Conservation (phyloP, 306 rosid species). For the Inga oerstediana region DNA sequence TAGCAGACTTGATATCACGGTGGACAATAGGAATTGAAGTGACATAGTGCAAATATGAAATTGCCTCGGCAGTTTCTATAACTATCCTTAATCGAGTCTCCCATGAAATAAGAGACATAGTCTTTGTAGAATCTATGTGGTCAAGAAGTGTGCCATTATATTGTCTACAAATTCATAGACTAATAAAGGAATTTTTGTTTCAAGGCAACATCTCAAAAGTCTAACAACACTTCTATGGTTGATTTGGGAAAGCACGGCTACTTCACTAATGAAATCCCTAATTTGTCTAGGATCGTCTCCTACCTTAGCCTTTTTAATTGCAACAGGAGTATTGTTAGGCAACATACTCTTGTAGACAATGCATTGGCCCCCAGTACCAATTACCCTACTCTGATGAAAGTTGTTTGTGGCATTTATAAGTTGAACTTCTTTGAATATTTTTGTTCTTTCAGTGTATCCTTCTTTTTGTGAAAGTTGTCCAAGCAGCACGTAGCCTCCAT, state of each 20-base stretch:
- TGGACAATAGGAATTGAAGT: slow-evolving; percentile 42
- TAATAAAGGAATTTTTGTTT: background rate
- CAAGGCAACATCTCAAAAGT: slow-evolving; percentile 15
- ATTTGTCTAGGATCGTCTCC: slow-evolving; percentile 6
- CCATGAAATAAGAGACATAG: background rate
- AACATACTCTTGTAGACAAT: slow-evolving; percentile 8
- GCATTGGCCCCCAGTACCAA: slow-evolving; percentile 17
- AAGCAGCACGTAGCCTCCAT: slow-evolving; percentile 40
- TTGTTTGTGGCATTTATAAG: slow-evolving; percentile 2
- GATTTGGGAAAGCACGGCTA: slow-evolving; percentile 21
- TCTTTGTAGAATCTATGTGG: background rate
- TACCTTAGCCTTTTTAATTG: slow-evolving; percentile 12
- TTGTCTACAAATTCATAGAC: slow-evolving; percentile 28
- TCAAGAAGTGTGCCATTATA: slow-evolving; percentile 28
- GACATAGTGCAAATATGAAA: slow-evolving; percentile 36
- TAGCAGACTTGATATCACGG: slow-evolving; percentile 39
- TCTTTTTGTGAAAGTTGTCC: slow-evolving; percentile 23
- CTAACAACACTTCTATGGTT: slow-evolving; percentile 21
- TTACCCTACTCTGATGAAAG: background rate
- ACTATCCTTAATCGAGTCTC: slow-evolving; percentile 30
- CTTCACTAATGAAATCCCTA: slow-evolving; percentile 22
- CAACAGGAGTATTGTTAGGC: background rate
- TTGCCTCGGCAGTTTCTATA: slow-evolving; percentile 31
- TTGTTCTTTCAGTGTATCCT: background rate
- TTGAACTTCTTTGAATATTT: background rate